Evolutionary conservation across 805 yeast species (phyloP).

Genomic region (Spathaspora passalidarum): DNA sequence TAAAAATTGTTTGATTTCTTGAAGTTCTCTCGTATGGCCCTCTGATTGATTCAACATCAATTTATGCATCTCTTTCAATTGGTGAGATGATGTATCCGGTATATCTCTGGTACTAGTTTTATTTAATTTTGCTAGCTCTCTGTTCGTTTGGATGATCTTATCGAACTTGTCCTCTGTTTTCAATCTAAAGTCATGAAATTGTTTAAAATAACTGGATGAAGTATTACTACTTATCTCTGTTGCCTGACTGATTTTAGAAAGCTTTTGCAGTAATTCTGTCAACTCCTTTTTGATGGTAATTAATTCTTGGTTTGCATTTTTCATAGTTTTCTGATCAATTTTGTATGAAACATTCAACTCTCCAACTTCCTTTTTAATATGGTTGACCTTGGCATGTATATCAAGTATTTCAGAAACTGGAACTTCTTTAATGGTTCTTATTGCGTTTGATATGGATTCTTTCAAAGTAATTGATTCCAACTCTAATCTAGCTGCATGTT

Average conservation of each 20-base stretch:
- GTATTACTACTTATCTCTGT: neutral
- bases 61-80: neutral
- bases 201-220: neutral
- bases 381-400: neutral
- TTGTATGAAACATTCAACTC: neutral
- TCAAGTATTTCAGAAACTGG: constrained; percentile 1
- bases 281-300: constrained; percentile 7
- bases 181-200: neutral
- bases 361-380: neutral
- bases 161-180: neutral
- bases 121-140: neutral
- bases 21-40: neutral
- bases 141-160: neutral
- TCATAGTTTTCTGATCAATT: neutral
- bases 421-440: neutral
- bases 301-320: neutral
- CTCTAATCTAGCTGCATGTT: constrained; percentile 31
- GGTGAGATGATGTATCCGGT: neutral
- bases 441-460: constrained; percentile 10
- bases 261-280: constrained; percentile 11
- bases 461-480: constrained; percentile 26
- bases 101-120: neutral
- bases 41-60: neutral
- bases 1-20: constrained; percentile 16
- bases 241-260: neutral